Evolutionary conservation across 306 rosid species (phyloP).

Genomic region (Ammopiptanthus mongolicus): DNA sequence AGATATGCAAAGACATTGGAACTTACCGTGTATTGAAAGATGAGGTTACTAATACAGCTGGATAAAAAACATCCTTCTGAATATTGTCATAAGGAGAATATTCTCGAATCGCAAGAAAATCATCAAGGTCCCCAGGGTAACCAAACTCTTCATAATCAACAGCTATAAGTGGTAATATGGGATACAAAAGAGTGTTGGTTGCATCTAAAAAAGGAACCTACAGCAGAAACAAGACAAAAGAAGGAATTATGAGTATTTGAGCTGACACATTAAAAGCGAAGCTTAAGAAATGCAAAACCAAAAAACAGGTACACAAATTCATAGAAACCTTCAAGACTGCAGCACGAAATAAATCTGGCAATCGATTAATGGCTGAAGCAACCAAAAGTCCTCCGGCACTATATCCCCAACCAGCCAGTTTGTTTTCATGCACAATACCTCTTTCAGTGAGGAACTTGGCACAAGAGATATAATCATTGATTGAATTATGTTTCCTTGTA

Average conservation of each 20-base stretch:
- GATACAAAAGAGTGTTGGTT: constrained; percentile 76
- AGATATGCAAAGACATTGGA: not conserved
- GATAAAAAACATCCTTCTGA: constrained; percentile 66
- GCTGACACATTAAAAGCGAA: constrained; percentile 17
- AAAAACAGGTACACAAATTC: not conserved
- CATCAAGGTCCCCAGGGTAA: constrained; percentile 69
- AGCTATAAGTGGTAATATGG: constrained; percentile 71
- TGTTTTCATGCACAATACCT: constrained; percentile 62
- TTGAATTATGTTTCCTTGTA: constrained; percentile 62
- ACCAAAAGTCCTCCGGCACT: constrained; percentile 95
- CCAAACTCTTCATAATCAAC: constrained; percentile 90
- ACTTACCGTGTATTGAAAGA: constrained; percentile 81
- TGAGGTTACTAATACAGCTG: constrained; percentile 69
- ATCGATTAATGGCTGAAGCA: constrained; percentile 76
- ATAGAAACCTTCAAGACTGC: constrained; percentile 70
- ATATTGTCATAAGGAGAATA: constrained; percentile 92
- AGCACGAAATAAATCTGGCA: constrained; percentile 76
- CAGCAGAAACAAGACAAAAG: constrained; percentile 22
- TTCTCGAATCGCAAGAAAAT: constrained; percentile 71
- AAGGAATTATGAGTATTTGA: not conserved
- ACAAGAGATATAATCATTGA: constrained; percentile 77
- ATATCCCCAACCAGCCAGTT: constrained; percentile 84
- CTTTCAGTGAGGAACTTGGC: constrained; percentile 70
- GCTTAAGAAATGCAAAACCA: constrained; percentile 7
- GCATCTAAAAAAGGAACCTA: constrained; percentile 93